phyloP scores from a whole-genome alignment of 2,329 filamentous ascomycete species.

The Fusarium sarcochroum region DNA sequence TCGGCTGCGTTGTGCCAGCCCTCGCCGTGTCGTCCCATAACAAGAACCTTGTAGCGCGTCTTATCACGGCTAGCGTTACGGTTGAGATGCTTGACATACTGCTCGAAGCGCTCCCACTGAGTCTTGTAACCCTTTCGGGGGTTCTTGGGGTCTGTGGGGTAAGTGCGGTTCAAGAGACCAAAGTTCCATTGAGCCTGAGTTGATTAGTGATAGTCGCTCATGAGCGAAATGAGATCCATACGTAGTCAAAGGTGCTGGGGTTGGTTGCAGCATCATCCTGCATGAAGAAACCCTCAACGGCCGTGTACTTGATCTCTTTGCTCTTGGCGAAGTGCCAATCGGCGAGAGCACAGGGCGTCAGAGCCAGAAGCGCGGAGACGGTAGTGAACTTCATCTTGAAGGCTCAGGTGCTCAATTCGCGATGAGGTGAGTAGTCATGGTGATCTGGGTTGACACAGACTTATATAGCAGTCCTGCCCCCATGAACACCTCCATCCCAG shows the following conservation, averaged over 20 bases:
- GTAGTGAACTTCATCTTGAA: constrained; percentile 52
- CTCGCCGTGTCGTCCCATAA: constrained; percentile 79
- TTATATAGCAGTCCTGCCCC: constrained; percentile 26
- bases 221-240: constrained; percentile 53
- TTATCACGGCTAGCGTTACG: constrained; percentile 56
- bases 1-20: constrained; percentile 76
- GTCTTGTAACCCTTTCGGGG: constrained; percentile 59
- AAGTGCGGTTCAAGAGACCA: constrained; percentile 74
- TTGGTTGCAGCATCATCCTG: constrained; percentile 73
- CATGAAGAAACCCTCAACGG: constrained; percentile 73
- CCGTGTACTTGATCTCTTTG: constrained; percentile 69
- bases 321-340: constrained; percentile 52
- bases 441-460: not conserved
- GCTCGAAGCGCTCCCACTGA: constrained; percentile 75
- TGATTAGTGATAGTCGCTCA: not conserved
- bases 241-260: constrained; percentile 73
- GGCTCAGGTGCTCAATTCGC: not conserved
- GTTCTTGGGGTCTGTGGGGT: constrained; percentile 66
- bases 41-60: constrained; percentile 74
- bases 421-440: not conserved
- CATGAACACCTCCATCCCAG: not conserved
- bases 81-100: constrained; percentile 71
- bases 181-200: constrained; percentile 71
- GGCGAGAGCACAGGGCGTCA: constrained; percentile 49
- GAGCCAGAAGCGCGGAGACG: constrained; percentile 49